Conservation (phyloP, 2,329 filamentous ascomycete species). For the Cladosporium sp. region DNA sequence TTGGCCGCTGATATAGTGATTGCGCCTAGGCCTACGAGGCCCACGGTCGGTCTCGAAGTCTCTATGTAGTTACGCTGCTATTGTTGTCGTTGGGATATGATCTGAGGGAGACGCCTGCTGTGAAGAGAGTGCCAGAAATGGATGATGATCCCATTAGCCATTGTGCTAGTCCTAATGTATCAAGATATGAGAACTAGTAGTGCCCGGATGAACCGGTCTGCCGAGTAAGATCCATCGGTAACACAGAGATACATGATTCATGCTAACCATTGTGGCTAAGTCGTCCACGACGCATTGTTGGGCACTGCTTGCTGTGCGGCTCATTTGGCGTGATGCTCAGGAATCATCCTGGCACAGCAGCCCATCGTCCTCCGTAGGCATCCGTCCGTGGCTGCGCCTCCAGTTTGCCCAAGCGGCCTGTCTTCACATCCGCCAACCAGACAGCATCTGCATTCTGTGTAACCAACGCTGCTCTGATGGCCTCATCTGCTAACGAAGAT, state of each 20-base stretch:
- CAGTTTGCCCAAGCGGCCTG: constrained; percentile 18
- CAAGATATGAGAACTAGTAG: background rate
- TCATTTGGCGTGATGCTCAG: background rate
- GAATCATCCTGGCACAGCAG: constrained; percentile 19
- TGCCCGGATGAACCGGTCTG: background rate
- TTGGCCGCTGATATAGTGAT: background rate
- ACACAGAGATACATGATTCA: background rate
- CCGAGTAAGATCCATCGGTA: background rate
- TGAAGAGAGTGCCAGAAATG: background rate
- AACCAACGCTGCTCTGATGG: constrained; percentile 61
- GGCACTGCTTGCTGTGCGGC: constrained; percentile 6
- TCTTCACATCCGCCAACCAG: constrained; percentile 61
- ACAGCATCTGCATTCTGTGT: constrained; percentile 71
- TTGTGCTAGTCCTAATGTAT: background rate
- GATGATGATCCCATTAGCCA: background rate
- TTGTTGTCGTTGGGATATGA: background rate
- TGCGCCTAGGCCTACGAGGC: background rate
- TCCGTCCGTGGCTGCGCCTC: constrained; percentile 1
- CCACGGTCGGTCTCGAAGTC: background rate
- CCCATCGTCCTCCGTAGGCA: constrained; percentile 14
- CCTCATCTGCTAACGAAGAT: constrained; percentile 36
- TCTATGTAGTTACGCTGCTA: background rate
- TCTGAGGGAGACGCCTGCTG: background rate
- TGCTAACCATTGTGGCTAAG: background rate
- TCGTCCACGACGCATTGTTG: background rate